Evolutionary conservation across 768 basidiomycete genomes (phyloP).

Genomic region (Russula lepida): DNA sequence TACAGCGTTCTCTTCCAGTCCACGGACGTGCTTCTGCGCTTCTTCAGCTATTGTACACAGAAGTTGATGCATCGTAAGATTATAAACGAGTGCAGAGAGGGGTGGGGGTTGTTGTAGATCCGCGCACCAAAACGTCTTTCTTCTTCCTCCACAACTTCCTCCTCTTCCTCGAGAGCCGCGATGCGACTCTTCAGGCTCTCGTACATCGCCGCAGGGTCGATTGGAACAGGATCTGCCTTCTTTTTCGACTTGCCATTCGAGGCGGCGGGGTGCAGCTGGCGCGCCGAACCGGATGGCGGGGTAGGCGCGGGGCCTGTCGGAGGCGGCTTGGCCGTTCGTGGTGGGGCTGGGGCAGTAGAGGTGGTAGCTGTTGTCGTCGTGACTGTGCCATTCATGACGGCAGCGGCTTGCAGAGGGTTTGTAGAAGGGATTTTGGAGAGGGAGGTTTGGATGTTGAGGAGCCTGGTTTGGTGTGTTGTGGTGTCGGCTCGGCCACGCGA

Average conservation of each 20-base stretch:
- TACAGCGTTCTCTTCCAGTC: constrained; percentile 72
- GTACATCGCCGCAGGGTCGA: constrained; percentile 82
- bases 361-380: constrained; percentile 4
- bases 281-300: constrained; percentile 35
- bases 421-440: background rate
- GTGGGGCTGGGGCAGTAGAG: background rate
- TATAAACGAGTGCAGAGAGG: constrained; percentile 2
- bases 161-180: constrained; percentile 83
- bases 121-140: constrained; percentile 65
- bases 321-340: constrained; percentile 23
- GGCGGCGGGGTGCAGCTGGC: constrained; percentile 33
- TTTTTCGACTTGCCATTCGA: constrained; percentile 42
- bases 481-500: constrained; percentile 5
- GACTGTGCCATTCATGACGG: constrained; percentile 11
- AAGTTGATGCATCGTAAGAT: constrained; percentile 5
- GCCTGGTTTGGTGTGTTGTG: background rate
- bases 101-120: background rate
- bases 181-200: constrained; percentile 84
- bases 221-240: constrained; percentile 55
- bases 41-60: constrained; percentile 56
- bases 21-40: constrained; percentile 78
- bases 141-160: constrained; percentile 81
- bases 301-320: constrained; percentile 28
- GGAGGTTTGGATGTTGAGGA: background rate
- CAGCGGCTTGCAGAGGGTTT: background rate